Evolutionary conservation across 345 rosid genomes (phyloP).

Genomic region (Aethionema arabicum): DNA sequence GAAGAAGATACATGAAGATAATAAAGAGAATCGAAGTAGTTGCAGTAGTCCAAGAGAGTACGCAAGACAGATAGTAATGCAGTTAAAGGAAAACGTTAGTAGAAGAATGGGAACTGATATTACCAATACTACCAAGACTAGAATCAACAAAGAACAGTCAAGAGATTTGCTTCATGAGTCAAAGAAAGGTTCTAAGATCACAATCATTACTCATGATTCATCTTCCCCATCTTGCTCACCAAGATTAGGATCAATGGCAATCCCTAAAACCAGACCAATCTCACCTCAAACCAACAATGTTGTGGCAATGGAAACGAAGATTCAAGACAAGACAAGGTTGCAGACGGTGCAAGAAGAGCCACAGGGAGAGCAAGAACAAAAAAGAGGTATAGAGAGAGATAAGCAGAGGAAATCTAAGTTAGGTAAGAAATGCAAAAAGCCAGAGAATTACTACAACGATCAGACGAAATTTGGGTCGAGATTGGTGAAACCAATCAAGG

Average conservation of each 20-base stretch:
- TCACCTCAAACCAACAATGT: constrained; percentile 19
- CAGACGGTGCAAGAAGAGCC: constrained; percentile 32
- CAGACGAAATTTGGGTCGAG: constrained; percentile 35
- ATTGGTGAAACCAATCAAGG: constrained; percentile 61
- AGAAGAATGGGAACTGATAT: constrained; percentile 70
- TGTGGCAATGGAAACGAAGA: constrained; percentile 22
- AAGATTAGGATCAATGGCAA: constrained; percentile 46
- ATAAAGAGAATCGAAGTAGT: constrained; percentile 50
- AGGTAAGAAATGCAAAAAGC: constrained; percentile 43
- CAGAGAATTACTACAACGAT: background rate
- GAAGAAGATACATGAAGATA: constrained; percentile 46
- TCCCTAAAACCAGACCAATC: constrained; percentile 37
- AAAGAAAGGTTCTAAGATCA: constrained; percentile 50
- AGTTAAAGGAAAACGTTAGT: constrained; percentile 65
- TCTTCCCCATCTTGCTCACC: constrained; percentile 53
- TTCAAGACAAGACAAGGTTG: constrained; percentile 28
- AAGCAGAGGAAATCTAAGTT: constrained; percentile 27
- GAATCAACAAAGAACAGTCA: constrained; percentile 40
- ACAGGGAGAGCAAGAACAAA: constrained; percentile 19
- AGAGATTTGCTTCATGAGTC: constrained; percentile 46
- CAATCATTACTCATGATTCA: constrained; percentile 33
- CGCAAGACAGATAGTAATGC: constrained; percentile 77
- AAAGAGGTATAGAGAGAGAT: constrained; percentile 21
- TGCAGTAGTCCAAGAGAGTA: constrained; percentile 46
- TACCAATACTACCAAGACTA: constrained; percentile 49